Evolutionary conservation across 108 stramenopile species (phyloP), one percentile per base, ranked within the genome.

Genomic region (Cyclotella cryptica): DNA sequence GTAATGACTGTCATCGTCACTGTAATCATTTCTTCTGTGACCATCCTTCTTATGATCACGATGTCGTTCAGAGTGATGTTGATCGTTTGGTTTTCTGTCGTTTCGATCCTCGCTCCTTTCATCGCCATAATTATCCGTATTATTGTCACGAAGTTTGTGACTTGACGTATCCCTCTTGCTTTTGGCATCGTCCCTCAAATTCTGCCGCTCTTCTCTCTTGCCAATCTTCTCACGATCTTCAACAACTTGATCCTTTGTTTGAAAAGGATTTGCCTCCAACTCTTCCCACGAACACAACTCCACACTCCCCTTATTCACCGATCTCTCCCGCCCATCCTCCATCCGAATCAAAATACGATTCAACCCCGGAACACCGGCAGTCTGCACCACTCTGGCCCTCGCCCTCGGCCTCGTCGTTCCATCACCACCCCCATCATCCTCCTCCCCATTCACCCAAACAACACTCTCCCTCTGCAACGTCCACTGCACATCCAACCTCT

Each of bases 351-450:
- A 69, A 18, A 91, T 85, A 65, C 85, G 88, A 71, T 96, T 96
- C 27, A 96, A 79, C 24, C 95, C 95, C 8, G 95, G 95, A 57
- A 96, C 95, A 15, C 95, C 95, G 12, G 64, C 69, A 39, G 88
- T 75, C 74, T 91, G 65, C 14, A 85, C 65, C 28, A 94, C 83
- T 28, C 62, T 73, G 8, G 90, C 95, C 57, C 93, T 83, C 52
- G 51, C 18, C 26, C 46, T 24, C 51, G 52, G 47, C 21, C 9
- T 54, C 10, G 8, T 26, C 17, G 0, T 58, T 46, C 1, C 10
- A 21, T 39, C 46, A 4, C 45, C 58, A 27, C 42, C 58, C 46
- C 12, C 71, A 62, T 65, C 54, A 47, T 47, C 42, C 45, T 58
- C n/a, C 19, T 71, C 43, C 45, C 43, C 51, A 43, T n/a, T 8